Evolutionary conservation across 148 eudicot species (phyloP).

Genomic region (Camellia sinensis): DNA sequence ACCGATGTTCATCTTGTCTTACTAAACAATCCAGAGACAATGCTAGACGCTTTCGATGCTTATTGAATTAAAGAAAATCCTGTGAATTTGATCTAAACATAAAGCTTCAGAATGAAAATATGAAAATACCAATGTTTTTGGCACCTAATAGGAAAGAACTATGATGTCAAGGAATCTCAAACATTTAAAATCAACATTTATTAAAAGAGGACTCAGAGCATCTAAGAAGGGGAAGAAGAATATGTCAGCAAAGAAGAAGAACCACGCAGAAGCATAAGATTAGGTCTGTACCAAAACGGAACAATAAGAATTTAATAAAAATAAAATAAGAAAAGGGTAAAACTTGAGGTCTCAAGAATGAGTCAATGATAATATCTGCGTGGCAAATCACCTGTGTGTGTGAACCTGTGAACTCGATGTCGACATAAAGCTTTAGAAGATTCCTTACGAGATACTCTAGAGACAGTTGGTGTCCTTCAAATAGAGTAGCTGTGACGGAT

Average conservation of each 20-base stretch:
- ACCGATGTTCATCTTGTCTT: background rate
- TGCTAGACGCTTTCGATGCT: background rate
- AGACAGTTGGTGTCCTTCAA: conserved; percentile 91
- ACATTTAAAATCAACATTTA: background rate
- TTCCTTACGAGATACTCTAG: conserved; percentile 83
- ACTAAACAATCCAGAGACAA: background rate
- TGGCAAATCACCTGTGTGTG: conserved; percentile 80
- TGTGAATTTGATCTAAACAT: background rate
- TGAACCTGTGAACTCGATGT: conserved; percentile 97
- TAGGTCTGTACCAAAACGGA: background rate
- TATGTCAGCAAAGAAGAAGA: background rate
- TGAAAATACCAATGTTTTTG: background rate
- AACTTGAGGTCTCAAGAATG: background rate
- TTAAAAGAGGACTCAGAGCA: background rate
- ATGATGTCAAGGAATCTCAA: conserved; percentile 2
- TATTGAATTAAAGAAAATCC: background rate
- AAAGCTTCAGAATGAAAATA: conserved; percentile 4
- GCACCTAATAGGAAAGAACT: background rate
- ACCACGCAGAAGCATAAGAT: background rate
- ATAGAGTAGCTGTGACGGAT: conserved; percentile 66
- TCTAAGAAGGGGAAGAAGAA: background rate
- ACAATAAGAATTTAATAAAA: background rate
- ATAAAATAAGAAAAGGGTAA: background rate
- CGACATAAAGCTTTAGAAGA: conserved; percentile 93
- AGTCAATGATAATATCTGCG: background rate